Evolutionary conservation across 257 asterid genomes (phyloP), one percentile per base, ranked within the genome.

Genomic region (Coffea canephora): DNA sequence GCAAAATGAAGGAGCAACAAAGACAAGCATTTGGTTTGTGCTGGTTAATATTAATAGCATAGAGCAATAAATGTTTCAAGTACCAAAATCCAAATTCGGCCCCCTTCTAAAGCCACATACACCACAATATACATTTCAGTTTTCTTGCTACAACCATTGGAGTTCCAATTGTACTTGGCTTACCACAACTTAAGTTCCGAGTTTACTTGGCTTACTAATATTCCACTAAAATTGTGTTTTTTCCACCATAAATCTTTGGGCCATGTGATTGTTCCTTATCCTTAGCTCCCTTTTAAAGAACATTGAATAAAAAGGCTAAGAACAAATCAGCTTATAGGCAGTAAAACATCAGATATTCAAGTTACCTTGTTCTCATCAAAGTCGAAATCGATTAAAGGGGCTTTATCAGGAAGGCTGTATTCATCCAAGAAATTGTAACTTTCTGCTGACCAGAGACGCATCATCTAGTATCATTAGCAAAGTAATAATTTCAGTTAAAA

Each of bases 381-480:
- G 84, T 95, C 97, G 85, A 90, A 95, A 87, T 95, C 98, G 81
- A 93, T 84, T 70, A 95, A 84, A 52, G 98, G 98, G 79, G 97
- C 91, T 85, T 81, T 92, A 85, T 93, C 96, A 50, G 95, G 97
- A 78, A 93, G 87, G 80, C 43, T 59, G 82, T 84, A 95, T 85
- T 92, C 97, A 75, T 93, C 99, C 91, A 95, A 85, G 79, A 88
- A 84, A 79, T 84, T 93, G 89, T 90, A 86, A 83, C 91, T 95
- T 88, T 95, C 99, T 66, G 93, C 97, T 6, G 99, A 95, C 99
- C 99, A 95, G 49, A 95, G 97, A 77, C 97, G 97, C 96, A 95
- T 90, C 86, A 88, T 89, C 98, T 95, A 86, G 78, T 80, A 87
- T 83, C 71, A 73, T 78, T 46, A 70, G 69, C 52, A 76, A 76